Evolutionary conservation across 2,329 filamentous ascomycete genomes (phyloP), one percentile per base, ranked within the genome.

Genomic region (Emergomyces orientalis): DNA sequence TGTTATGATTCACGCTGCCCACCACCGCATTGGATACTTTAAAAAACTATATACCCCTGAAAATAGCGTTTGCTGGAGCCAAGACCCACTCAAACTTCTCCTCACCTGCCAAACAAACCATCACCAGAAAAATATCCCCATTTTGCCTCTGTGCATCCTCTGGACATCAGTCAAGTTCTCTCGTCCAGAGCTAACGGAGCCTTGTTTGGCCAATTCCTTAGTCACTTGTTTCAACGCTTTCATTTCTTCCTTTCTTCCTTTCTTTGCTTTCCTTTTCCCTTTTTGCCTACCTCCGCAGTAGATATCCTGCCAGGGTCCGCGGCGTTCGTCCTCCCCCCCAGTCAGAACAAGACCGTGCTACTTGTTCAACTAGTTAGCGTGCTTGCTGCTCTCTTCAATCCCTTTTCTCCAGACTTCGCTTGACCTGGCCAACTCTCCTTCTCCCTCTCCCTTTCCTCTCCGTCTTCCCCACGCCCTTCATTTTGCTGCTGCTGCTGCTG

Each of bases 121-220:
- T 39, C 37, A 13, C 37, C 11, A 14, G 37, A 11, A 14, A 39
- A 39, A 39, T 19, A 47, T 22, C 47, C 22, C 37, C 60, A 22
- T 56, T 39, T 41, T 19, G 39, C 19, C 11, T 27, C 43, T n/a
- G 32, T 19, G 4, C 17, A 27, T 34, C 19, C 6, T n/a, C 4
- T 2, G 11, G 22, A 27, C 6, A 51, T 6, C 5, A 19, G 47
- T 9, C 34, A 41, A 22, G 22, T 17, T 30, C 7, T 17, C 43
- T 9, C 17, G n/a, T 27, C 49, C 49, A 52, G 22, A 17, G 25
- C 49, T 30, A 30, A 30, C 4, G 2, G n/a, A 27, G 22, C 17
- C 49, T 52, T 17, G 62, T 60, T 57, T 55, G 41, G 61, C 60
- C 63, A 63, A 57, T 65, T 63, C 62, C 64, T 61, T 47, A 62